Conservation (phyloP, 2,329 filamentous ascomycete genomes). For the Cercospora sp. region DNA sequence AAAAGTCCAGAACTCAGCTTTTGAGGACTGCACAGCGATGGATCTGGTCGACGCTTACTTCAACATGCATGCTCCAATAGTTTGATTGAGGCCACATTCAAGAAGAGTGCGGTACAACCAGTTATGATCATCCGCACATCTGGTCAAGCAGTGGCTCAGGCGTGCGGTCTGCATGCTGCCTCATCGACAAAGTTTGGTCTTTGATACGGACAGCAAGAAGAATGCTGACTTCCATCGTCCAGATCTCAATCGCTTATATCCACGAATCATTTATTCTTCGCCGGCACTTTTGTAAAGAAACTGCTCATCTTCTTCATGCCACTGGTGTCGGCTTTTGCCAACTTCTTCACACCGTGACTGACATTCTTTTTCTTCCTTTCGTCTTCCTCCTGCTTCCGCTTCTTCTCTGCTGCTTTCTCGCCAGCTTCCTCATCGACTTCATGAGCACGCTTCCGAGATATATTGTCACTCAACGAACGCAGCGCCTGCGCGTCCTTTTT, state of each 20-base stretch:
- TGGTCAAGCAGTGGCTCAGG: background rate
- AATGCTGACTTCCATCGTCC: background rate
- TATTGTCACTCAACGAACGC: slow-evolving; percentile 68
- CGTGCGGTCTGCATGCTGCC: background rate
- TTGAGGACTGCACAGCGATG: background rate
- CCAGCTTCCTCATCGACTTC: slow-evolving; percentile 66
- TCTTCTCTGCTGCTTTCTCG: slow-evolving; percentile 66
- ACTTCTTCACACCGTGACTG: slow-evolving; percentile 72
- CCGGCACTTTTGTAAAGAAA: slow-evolving; percentile 73
- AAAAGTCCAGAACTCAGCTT: background rate
- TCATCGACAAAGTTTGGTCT: background rate
- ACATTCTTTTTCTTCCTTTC: slow-evolving; percentile 80
- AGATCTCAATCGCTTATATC: background rate
- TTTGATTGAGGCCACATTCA: background rate
- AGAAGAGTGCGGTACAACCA: background rate
- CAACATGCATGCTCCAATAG: background rate
- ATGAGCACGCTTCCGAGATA: slow-evolving; percentile 61
- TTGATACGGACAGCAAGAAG: background rate
- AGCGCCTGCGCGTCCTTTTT: slow-evolving; percentile 71
- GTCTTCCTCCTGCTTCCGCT: slow-evolving; percentile 81
- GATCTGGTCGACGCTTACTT: background rate
- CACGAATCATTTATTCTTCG: slow-evolving; percentile 20
- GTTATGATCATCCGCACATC: background rate
- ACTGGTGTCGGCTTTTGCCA: slow-evolving; percentile 85
- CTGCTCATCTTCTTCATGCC: slow-evolving; percentile 98